phyloP scores from a whole-genome alignment of 495 filamentous ascomycete species.

The Achaetomiella virescens region DNA sequence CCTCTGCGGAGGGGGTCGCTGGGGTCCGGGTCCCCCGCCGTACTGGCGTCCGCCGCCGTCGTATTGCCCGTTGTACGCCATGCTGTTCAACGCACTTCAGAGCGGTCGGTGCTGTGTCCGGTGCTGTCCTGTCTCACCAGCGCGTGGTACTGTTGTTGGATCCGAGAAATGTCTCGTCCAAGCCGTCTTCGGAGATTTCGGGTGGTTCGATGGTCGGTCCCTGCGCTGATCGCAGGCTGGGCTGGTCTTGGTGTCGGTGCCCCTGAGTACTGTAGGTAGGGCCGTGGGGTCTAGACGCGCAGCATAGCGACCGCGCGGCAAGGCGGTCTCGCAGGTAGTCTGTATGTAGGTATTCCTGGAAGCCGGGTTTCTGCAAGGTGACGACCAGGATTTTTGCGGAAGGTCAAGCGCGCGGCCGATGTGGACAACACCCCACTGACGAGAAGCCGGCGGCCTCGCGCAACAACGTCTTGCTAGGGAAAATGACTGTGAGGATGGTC shows the following conservation, averaged over 20 bases:
- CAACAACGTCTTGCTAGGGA: not conserved
- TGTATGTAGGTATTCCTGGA: not conserved
- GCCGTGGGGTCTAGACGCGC: not conserved
- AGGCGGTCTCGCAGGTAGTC: not conserved
- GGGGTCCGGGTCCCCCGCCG: constrained; percentile 41
- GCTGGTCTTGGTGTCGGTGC: not conserved
- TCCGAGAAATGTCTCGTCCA: not conserved
- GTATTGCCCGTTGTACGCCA: constrained; percentile 46
- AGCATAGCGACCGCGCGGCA: not conserved
- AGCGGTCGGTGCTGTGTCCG: constrained; percentile 4
- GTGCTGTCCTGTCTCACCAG: not conserved
- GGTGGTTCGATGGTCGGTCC: not conserved
- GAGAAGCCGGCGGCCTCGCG: not conserved
- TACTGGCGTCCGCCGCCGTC: constrained; percentile 42
- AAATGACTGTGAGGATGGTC: not conserved
- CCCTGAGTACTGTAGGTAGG: not conserved
- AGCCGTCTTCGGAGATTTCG: not conserved
- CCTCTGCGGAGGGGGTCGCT: constrained; percentile 45
- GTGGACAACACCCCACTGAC: not conserved
- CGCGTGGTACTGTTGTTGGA: not conserved
- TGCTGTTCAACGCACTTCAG: constrained; percentile 17
- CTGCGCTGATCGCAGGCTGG: not conserved
- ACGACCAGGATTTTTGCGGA: not conserved
- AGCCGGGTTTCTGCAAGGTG: not conserved
- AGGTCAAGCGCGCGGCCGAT: not conserved